Conservation (phyloP, 129 eudicot genomes). For the Scalesia atractyloides region DNA sequence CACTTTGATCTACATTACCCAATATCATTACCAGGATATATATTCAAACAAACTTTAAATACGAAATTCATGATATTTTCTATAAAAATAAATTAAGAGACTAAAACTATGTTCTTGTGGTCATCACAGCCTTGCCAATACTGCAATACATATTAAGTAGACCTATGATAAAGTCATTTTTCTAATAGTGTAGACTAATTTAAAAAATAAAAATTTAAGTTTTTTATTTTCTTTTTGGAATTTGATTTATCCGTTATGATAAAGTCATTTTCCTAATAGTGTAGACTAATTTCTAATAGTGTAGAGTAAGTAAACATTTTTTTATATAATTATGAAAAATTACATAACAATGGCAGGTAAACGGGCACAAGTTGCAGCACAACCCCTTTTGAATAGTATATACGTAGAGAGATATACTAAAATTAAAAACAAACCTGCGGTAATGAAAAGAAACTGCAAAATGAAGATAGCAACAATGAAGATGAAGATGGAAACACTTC, state of each 20-base stretch:
- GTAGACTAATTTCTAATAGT: neutral
- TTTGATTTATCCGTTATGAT: no score
- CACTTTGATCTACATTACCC: slow-evolving; percentile 27
- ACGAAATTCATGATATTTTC: neutral
- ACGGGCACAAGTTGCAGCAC: no score
- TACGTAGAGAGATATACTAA: neutral
- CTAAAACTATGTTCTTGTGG: neutral
- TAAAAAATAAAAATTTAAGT: no score
- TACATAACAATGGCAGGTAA: no score
- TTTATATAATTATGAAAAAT: neutral
- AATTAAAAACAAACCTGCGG: slow-evolving; percentile 25
- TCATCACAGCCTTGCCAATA: neutral
- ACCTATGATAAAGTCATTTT: no score
- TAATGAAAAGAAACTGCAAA: slow-evolving; percentile 20
- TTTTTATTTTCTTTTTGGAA: no score
- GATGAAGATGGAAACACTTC: slow-evolving; percentile 25
- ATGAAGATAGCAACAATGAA: slow-evolving; percentile 26
- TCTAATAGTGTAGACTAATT: neutral
- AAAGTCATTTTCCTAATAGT: no score
- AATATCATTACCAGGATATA: neutral
- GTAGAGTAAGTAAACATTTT: neutral
- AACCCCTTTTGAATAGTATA: no score
- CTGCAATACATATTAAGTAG: no score
- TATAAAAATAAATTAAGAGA: neutral
- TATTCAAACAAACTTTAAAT: neutral